A percentile compares a stretch with the other conserved stretches of the same genome.
These are phyloP conservation scores for Austroboletus niveus DNA, from an alignment of 1,284 basidiomycete species.

Conservation along the genomic window DNA sequence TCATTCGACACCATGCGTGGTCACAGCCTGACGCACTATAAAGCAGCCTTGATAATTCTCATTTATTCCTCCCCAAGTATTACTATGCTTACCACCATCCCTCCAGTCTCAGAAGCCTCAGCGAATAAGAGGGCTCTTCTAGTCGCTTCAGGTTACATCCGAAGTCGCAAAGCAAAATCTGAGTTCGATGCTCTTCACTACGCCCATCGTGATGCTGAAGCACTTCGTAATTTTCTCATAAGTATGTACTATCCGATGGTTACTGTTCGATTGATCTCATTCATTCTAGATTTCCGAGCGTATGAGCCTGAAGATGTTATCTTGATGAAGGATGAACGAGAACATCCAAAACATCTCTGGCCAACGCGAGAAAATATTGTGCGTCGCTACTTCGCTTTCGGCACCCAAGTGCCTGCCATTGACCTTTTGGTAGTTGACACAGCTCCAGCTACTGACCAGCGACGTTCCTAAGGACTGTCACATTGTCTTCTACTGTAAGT, in stretches of 20 bases:
- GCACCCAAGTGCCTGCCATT: neutral
- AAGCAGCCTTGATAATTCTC: too few relatives aligned
- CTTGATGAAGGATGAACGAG: constrained; percentile 31
- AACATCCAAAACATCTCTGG: constrained; percentile 13
- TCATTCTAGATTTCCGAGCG: constrained; percentile 14
- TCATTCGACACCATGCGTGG: too few relatives aligned
- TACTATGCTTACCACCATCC: neutral
- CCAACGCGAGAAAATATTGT: constrained; percentile 33
- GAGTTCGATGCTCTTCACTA: constrained; percentile 13
- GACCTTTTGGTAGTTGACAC: constrained; percentile 9
- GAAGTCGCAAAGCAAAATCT: neutral
- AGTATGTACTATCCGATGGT: constrained; percentile 1
- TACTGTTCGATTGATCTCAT: constrained; percentile 4
- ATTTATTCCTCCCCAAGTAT: too few relatives aligned
- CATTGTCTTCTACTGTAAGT: constrained; percentile 41
- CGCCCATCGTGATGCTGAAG: constrained; percentile 21
- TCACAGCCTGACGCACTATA: too few relatives aligned
- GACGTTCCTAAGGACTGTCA: constrained; percentile 30
- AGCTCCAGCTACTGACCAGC: constrained; percentile 30
- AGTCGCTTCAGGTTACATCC: constrained; percentile 16
- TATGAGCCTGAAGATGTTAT: constrained; percentile 31
- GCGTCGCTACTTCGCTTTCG: neutral
- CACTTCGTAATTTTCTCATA: constrained; percentile 14
- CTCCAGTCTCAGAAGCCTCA: neutral
- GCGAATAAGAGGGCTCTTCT: constrained; percentile 26